These are phyloP conservation scores for Sarcodon sp. DNA, from an alignment of 768 basidiomycete genomes.

Conservation along the genomic window DNA sequence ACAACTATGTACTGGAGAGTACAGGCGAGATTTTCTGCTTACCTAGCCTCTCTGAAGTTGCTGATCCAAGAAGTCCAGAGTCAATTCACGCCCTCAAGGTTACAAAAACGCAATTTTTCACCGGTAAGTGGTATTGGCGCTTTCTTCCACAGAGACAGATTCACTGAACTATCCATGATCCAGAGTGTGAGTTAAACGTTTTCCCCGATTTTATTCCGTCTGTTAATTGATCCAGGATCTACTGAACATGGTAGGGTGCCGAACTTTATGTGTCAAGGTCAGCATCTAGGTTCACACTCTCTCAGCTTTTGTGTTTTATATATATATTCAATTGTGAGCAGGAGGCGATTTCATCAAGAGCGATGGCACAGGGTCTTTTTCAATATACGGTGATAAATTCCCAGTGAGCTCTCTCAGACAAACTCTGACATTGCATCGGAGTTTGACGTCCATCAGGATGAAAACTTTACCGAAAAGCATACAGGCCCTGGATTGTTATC, in stretches of 20 bases:
- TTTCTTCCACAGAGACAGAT: not conserved
- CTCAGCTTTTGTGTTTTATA: not conserved
- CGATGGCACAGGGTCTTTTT: constrained; percentile 93
- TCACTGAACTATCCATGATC: not conserved
- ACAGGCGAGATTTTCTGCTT: constrained; percentile 38
- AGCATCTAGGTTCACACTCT: constrained; percentile 5
- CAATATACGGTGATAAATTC: constrained; percentile 94
- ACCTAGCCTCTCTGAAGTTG: not conserved
- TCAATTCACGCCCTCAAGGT: constrained; percentile 79
- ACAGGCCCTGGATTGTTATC: constrained; percentile 76
- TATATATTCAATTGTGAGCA: constrained; percentile 14
- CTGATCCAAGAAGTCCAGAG: constrained; percentile 23
- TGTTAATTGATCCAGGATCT: constrained; percentile 6
- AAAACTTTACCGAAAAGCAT: constrained; percentile 91
- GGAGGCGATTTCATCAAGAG: constrained; percentile 92
- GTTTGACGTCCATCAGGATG: constrained; percentile 44
- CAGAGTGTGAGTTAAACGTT: constrained; percentile 54
- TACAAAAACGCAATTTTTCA: constrained; percentile 91
- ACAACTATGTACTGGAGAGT: constrained; percentile 96
- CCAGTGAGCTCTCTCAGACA: constrained; percentile 36
- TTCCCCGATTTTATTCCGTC: constrained; percentile 1
- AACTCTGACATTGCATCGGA: not conserved
- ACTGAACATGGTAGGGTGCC: constrained; percentile 39
- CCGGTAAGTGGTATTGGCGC: constrained; percentile 40
- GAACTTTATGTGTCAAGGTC: constrained; percentile 96